Base-by-base conservation (phyloP, 2,329 filamentous ascomycete genomes). In the Madurella fahalii region DNA sequence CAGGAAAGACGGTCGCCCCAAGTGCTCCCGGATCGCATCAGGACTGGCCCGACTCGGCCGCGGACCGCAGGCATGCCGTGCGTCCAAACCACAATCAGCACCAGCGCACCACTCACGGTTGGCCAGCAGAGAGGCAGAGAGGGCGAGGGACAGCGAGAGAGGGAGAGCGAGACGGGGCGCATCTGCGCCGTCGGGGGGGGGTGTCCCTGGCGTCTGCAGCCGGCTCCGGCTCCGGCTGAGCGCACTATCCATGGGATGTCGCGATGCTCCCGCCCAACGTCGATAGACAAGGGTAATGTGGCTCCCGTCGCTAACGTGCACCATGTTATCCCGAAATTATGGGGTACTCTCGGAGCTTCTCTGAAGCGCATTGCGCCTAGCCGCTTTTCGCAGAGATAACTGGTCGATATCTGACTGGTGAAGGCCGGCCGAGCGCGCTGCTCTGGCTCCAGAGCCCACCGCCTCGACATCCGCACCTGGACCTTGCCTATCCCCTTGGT, bases 321-420 rank as follows among this genome's bases (percentile, higher is more conserved):
- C 71, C 68, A 71, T 70, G 65, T 61, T 62, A 58, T 69, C 66
- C 69, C 68, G 67, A 69, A 64, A 70, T 69, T 69, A 62, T 67
- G 62, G 66, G 61, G 63, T 60, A 34, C 41, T 48, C 53, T 57
- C 48, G 50, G 52, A 39, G 39, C 54, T 57, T 43, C 49, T 59
- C 53, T 65, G 49, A 48, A 52, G 56, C 68, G 68, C 68, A 67
- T 65, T 64, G 53, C 63, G 64, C 64, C 58, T 64, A 58, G 55
- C 53, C 58, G 52, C 50, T 41, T 52, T 58, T 50, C 53, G 58
- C 49, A 57, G 57, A 62, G 66, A 74, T 73, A 73, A 71, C 66
- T 67, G 52, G 66, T 65, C 64, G 67, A 60, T 64, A 60, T 66
- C 61, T 73, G 67, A 73, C 70, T 74, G 71, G 71, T 55, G 63